A percentile compares a stretch with the other conserved stretches of the same genome.
Evolutionary conservation across 306 rosid genomes (phyloP).

Genomic region (Argentina anserina): DNA sequence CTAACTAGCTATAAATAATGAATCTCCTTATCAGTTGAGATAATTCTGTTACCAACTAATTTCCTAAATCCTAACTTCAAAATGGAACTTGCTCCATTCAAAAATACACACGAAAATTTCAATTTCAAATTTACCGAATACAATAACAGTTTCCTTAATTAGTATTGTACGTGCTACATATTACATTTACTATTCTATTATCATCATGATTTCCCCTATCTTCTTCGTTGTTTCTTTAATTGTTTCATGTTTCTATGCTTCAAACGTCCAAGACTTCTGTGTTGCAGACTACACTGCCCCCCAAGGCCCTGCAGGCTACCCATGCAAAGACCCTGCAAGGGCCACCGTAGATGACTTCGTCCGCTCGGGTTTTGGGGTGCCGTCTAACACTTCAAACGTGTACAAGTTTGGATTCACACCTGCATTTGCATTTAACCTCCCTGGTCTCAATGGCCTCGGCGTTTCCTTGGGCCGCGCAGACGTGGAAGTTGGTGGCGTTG

Average conservation of each 20-base stretch:
- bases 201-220: conserved; percentile 23
- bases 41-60: too few relatives aligned
- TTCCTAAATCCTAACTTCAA: too few relatives aligned
- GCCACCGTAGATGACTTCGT: conserved; percentile 48
- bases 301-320: too few relatives aligned
- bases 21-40: too few relatives aligned
- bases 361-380: conserved; percentile 40
- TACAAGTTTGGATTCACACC: conserved; percentile 47
- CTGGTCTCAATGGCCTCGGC: too few relatives aligned
- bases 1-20: too few relatives aligned
- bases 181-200: not conserved
- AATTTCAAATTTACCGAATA: too few relatives aligned
- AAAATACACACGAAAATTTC: too few relatives aligned
- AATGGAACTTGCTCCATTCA: too few relatives aligned
- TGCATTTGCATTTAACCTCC: conserved; percentile 46
- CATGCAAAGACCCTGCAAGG: conserved; percentile 49
- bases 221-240: conserved; percentile 28
- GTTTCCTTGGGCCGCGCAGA: conserved; percentile 52
- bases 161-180: too few relatives aligned
- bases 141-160: too few relatives aligned
- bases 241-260: conserved; percentile 38
- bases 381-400: conserved; percentile 57
- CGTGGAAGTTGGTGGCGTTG: conserved; percentile 41
- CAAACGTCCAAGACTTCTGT: conserved; percentile 58
- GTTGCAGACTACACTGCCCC: conserved; percentile 48